Percentiles rank a stretch among this genome's conserved stretches.
phyloP scores from a whole-genome alignment of 2,329 filamentous ascomycete genomes.

The Lasiodiplodia hormozganensis region DNA sequence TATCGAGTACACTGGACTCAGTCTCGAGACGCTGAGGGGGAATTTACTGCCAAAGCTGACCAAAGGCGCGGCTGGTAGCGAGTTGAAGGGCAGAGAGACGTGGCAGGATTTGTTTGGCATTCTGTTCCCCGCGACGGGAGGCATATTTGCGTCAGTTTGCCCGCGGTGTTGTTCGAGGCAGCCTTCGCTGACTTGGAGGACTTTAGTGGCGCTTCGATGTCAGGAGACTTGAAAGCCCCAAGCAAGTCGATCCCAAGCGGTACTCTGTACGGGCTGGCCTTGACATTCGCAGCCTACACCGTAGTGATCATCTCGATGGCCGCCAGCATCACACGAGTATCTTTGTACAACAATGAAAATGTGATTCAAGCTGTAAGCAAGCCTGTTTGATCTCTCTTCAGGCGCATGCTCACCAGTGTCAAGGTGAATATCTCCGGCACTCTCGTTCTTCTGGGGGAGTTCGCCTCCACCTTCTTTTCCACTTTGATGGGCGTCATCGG shows the following conservation, averaged over 20 bases:
- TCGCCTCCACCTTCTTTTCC: conserved; percentile 83
- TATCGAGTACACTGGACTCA: conserved; percentile 81
- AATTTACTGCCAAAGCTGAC: conserved; percentile 75
- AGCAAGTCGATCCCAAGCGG: conserved; percentile 85
- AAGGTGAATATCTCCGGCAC: conserved; percentile 76
- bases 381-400: not conserved
- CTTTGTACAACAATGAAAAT: conserved; percentile 77
- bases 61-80: conserved; percentile 66
- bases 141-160: conserved; percentile 60
- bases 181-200: conserved; percentile 42
- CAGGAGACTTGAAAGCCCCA: conserved; percentile 81
- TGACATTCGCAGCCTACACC: conserved; percentile 79
- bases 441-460: conserved; percentile 80
- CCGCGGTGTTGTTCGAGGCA: not conserved
- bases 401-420: not conserved
- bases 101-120: conserved; percentile 88
- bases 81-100: conserved; percentile 68
- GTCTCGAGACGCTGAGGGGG: conserved; percentile 70
- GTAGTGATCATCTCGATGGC: conserved; percentile 81
- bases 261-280: conserved; percentile 77
- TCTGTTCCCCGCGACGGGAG: conserved; percentile 75
- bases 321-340: conserved; percentile 74
- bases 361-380: conserved; percentile 73
- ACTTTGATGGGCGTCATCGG: conserved; percentile 87
- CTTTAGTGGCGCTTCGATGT: conserved; percentile 80